Evolutionary conservation across 441 rosid species (phyloP).

Genomic region (Pelargonium citronellum): DNA sequence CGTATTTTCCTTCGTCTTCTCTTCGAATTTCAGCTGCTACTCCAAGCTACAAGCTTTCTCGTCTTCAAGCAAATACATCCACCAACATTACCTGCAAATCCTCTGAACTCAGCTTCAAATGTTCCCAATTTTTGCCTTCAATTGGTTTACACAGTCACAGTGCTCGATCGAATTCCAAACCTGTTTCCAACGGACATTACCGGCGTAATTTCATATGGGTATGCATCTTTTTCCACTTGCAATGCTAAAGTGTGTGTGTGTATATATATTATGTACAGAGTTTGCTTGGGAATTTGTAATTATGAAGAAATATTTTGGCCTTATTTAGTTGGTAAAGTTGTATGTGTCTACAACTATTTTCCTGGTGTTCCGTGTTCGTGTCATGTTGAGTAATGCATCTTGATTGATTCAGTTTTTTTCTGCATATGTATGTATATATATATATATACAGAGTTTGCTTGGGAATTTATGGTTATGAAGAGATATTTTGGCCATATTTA

Average conservation of each 20-base stretch:
- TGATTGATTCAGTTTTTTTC: too few species aligned
- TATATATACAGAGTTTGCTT: background rate
- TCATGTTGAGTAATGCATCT: background rate
- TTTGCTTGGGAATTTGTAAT: background rate
- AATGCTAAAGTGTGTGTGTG: background rate
- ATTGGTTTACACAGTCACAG: conserved; percentile 29
- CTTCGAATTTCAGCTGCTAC: conserved; percentile 35
- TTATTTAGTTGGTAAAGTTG: background rate
- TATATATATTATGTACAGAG: background rate
- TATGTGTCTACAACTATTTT: background rate
- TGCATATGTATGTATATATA: background rate
- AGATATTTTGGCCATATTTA: background rate
- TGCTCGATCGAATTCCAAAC: conserved; percentile 36
- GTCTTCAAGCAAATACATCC: conserved; percentile 29
- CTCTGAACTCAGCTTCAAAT: conserved; percentile 22
- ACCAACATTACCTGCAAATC: conserved; percentile 21
- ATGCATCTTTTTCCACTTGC: conserved; percentile 18
- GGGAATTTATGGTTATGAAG: background rate
- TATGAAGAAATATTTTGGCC: background rate
- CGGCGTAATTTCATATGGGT: conserved; percentile 53
- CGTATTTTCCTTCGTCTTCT: conserved; percentile 38
- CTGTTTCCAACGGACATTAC: conserved; percentile 22
- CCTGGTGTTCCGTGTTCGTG: too few species aligned
- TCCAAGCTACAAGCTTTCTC: conserved; percentile 29
- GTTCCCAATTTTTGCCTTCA: conserved; percentile 26